phyloP scores from a whole-genome alignment of 768 basidiomycete genomes.

The Suillus spraguei region DNA sequence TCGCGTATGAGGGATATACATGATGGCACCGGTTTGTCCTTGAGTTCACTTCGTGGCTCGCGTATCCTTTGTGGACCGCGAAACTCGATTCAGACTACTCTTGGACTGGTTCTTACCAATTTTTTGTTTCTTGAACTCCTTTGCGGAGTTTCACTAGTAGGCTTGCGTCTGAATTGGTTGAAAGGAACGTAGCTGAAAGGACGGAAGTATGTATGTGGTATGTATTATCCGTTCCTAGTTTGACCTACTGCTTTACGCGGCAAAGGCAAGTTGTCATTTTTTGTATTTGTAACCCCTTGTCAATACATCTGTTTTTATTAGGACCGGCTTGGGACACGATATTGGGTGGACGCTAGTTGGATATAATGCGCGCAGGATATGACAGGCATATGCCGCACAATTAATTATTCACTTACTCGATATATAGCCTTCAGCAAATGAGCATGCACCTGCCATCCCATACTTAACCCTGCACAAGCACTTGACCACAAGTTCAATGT shows the following conservation, averaged over 20 bases:
- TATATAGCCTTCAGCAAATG: constrained; percentile 27
- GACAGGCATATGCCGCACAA: background rate
- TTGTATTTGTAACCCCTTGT: background rate
- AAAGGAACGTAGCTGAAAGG: background rate
- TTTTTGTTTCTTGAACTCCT: constrained; percentile 13
- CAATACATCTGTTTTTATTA: background rate
- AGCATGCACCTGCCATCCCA: constrained; percentile 39
- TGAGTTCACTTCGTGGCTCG: constrained; percentile 21
- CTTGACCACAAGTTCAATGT: constrained; percentile 40
- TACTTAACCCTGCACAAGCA: too few species aligned
- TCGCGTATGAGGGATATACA: constrained; percentile 10
- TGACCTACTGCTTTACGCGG: background rate
- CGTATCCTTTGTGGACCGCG: constrained; percentile 12
- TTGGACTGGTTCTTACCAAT: constrained; percentile 15
- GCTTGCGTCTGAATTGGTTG: background rate
- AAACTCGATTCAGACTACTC: constrained; percentile 23
- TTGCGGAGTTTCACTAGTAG: constrained; percentile 5
- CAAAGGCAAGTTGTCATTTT: too few species aligned
- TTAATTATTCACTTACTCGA: background rate
- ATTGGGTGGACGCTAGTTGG: background rate
- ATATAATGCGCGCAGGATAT: background rate
- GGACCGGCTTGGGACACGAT: background rate
- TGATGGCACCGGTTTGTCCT: constrained; percentile 6
- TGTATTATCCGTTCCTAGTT: background rate
- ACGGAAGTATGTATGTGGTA: background rate